These are phyloP conservation scores for Phytophthora fragariae DNA, from an alignment of 352 stramenopile species.

Conservation along the genomic window DNA sequence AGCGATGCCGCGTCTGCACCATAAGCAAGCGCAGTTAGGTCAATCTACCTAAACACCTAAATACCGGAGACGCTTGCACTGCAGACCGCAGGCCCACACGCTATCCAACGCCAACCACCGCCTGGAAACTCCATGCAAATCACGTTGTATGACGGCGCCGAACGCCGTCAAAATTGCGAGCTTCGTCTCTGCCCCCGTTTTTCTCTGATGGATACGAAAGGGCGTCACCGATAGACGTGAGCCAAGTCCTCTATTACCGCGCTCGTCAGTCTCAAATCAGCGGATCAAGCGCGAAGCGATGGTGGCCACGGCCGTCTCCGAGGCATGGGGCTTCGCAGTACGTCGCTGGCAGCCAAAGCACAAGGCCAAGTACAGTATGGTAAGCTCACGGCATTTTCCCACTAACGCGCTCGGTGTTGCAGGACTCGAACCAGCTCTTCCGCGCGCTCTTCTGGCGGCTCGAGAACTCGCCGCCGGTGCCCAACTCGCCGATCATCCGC, in stretches of 20 bases:
- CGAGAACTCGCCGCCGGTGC: constrained; percentile 20
- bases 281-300: constrained; percentile 5
- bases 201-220: background rate
- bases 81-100: too few species aligned
- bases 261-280: constrained; percentile 23
- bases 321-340: constrained; percentile 25
- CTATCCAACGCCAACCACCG: too few species aligned
- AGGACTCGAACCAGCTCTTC: constrained; percentile 37
- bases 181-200: constrained; percentile 1
- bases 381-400: background rate
- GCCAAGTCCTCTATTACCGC: background rate
- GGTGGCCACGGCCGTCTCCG: constrained; percentile 3
- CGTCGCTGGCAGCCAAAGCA: background rate
- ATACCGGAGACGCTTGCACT: too few species aligned
- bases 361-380: background rate
- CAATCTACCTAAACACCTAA: too few species aligned
- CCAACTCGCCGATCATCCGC: constrained; percentile 24
- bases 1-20: too few species aligned
- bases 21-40: background rate
- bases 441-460: constrained; percentile 30
- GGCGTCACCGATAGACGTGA: background rate
- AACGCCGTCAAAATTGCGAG: background rate
- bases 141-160: background rate
- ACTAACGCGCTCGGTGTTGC: background rate
- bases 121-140: too few species aligned